Base-by-base conservation (phyloP, 306 rosid genomes). In the Albizia julibrissin region DNA sequence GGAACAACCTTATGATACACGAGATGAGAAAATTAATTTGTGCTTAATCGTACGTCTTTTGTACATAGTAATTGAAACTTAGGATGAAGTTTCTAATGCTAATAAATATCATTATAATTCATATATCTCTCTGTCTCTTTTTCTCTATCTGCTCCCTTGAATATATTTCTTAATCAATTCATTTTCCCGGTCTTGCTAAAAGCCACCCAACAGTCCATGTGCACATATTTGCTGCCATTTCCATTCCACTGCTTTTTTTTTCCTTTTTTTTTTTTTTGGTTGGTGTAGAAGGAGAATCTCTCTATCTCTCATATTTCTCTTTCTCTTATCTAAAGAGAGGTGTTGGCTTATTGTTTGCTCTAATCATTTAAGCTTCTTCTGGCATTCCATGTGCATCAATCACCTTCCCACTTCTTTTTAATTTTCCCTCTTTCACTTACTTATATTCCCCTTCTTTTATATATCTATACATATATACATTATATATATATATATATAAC, bases 301-400 rank as follows among this genome's bases (percentile, higher is more conserved):
- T 84, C 62, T 10, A 15, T 22, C 31, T n/a, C 62, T 1, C 72
- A 34, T 26, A 34, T 39, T 8, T 31, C 13, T 16, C 24, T 65
- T n/a, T 67, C 74, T 22, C 52, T 83, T 81, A 79, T 84, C 62
- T 78, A 75, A 78, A 8, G 62, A 13, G 50, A 80, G 76, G 83
- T 84, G 81, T 50, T 24, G 80, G 54, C 26, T 76, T 67, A 50
- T 80, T 78, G 85, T 80, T 78, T 78, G 86, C 79, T 88, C 87
- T 87, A 90, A 93, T 91, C 88, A 93, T 93, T 88, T 61, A 82
- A 80, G 88, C 85, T 90, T 87, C 90, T 80, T 90, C 97, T 94
- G 97, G 92, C 98, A 94, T 62, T 87, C 86, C 98, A 94, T 91
- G 98, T 94, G 97, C 97, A 19, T 70, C 56, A 70, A 42, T 65